Base-by-base conservation (phyloP, 2,329 filamentous ascomycete species). In the Calycina marina region DNA sequence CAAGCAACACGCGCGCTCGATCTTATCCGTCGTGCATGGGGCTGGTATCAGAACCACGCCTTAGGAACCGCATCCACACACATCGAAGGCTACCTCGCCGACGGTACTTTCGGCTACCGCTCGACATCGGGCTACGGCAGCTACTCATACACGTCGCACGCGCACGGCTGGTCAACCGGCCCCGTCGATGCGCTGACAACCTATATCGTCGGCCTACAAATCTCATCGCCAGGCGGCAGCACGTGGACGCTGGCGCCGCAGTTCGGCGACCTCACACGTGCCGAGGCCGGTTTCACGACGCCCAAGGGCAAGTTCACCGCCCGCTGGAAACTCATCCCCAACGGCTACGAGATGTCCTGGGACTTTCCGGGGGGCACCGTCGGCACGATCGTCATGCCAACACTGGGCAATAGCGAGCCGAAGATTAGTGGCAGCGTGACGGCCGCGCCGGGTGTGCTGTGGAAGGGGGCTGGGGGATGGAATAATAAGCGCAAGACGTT, bases 31-130 rank as follows among this genome's bases (percentile, higher is more conserved):
- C 54, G 54, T 6, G 59, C 57, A 30, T 76, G 71, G 71, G 71
- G 70, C 8, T 72, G 67, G 66, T 74, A 74, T 41, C 51, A 71
- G 11, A 56, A 63, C 37, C 61, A 72, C 36, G 58, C 62, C 1
- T 63, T 69, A 40, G 68, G 68, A n/a, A 73, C 70, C 0, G 56
- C 63, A 35, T 66, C 60, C 25, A 75, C 72, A 0, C 61, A 69
- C 13, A 60, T 73, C 15, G 72, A 76, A 48, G 71, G 70, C 0
- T 74, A 71, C 37, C 56, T 69, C 2, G 49, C 49, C 0, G 60
- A 75, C 39, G 69, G 68, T 3, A 63, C 56, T 0, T 77, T 69
- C 40, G 66, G 62, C 2, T 77, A 77, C 44, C 59, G 68, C 2
- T 56, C 54, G 17, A 52, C 60, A 26, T 49, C 60, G 5, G 69